phyloP scores from a whole-genome alignment of 768 basidiomycete genomes.

The Glaciozyma antarctica region DNA sequence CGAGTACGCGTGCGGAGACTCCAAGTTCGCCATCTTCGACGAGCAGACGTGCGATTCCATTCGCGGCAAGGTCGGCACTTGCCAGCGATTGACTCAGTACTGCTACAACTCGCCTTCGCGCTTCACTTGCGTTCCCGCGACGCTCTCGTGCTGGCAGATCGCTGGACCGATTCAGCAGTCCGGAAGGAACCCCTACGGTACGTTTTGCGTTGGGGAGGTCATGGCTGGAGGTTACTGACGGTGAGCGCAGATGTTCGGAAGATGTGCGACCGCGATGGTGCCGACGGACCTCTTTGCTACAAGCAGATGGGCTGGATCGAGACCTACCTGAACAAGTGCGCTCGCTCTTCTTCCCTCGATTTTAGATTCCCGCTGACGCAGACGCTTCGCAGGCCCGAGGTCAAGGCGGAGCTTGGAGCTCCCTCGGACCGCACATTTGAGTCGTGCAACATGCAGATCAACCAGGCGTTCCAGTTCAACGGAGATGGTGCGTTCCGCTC shows the following conservation, averaged over 20 bases:
- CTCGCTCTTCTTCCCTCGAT: neutral
- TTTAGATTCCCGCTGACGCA: neutral
- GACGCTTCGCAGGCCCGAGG: conserved; percentile 41
- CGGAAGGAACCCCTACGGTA: conserved; percentile 51
- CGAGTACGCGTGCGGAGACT: conserved; percentile 57
- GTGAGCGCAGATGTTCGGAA: conserved; percentile 47
- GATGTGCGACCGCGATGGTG: conserved; percentile 60
- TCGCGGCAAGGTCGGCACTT: conserved; percentile 48
- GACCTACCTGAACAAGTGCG: conserved; percentile 51
- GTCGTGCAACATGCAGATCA: conserved; percentile 51
- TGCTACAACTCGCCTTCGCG: conserved; percentile 59
- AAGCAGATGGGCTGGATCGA: conserved; percentile 77
- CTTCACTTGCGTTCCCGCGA: conserved; percentile 41
- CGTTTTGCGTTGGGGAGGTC: neutral
- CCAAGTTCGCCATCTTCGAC: conserved; percentile 69
- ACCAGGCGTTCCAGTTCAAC: conserved; percentile 36
- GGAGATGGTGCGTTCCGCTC: conserved; percentile 51
- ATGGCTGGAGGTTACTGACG: conserved; percentile 9
- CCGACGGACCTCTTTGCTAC: conserved; percentile 47
- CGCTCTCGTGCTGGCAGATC: conserved; percentile 47
- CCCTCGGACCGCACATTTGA: conserved; percentile 52
- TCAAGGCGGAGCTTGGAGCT: conserved; percentile 72
- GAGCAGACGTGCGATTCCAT: conserved; percentile 55
- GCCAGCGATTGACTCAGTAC: conserved; percentile 59
- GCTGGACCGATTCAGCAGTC: conserved; percentile 57